Evolutionary conservation across 768 basidiomycete species (phyloP), one percentile per base, ranked within the genome.

Genomic region (Rossbeevera mucosa): DNA sequence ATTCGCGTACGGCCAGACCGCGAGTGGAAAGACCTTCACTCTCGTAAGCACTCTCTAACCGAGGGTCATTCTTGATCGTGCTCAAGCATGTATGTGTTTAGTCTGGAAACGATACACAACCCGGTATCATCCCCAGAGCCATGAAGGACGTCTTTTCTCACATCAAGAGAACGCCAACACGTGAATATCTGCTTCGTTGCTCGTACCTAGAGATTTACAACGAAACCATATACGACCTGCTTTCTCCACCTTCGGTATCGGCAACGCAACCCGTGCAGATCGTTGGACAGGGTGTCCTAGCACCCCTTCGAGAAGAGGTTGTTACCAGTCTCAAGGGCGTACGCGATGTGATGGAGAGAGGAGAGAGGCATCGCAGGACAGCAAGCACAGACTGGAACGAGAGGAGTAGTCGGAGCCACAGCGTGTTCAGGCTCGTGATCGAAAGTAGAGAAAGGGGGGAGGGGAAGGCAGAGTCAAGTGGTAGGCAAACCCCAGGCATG

Each of bases 341-440:
- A 13, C 81, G 83, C 48, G 90, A 91, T 53, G 87, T 97, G 5
- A 72, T 99, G 59, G 78, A 81, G 61, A 75, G 91, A 21, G 95
- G 95, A 5, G 92, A 96, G 66, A 82, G 86, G 4, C 85, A 91
- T 62, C 75, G 95, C 46, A 76, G 92, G 54, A 96, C 94, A 4
- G 94, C 94, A 1, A 90, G 85, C 59, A 99, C 96, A n/a, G 95
- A 99, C 63, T 99, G 95, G 95, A 99, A 99, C 65, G 89, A 94
- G 61, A 74, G 95, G 53, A 94, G 91, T 72, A 93, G 91, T 65
- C 78, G 95, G 29, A 94, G 91, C 73, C 95, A 97, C 67, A 91
- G 88, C 58, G 90, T 98, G 0, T 96, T 98, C 68, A 76, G 94
- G 26, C 80, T 97, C 25, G 94, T 98, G 0, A 85, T 95, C 46